A percentile compares a stretch with the other conserved stretches of the same genome.
These are phyloP conservation scores for Colletotrichum sp. DNA, from an alignment of 2,329 filamentous ascomycete species.

Conservation along the genomic window DNA sequence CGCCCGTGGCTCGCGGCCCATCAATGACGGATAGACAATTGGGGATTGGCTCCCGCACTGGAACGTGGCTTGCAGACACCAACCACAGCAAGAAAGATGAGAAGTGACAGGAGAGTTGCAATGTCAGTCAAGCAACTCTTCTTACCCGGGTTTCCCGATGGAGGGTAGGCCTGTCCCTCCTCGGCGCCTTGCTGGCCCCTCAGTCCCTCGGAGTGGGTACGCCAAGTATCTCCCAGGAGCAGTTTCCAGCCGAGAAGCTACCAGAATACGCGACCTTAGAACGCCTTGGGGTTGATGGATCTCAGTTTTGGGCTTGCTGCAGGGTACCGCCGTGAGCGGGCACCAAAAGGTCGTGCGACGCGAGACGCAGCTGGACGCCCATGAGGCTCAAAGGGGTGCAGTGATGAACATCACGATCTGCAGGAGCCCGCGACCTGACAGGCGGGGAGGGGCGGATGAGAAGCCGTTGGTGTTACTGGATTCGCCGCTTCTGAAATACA, in stretches of 20 bases:
- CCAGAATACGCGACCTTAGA: background rate
- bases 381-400: conserved; percentile 17
- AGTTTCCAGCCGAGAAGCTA: background rate
- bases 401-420: conserved; percentile 1
- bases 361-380: background rate
- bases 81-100: background rate
- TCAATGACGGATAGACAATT: background rate
- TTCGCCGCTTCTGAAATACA: background rate
- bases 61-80: conserved; percentile 13
- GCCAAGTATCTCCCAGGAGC: background rate
- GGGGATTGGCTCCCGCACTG: background rate
- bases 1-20: background rate
- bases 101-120: conserved; percentile 1
- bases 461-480: conserved; percentile 1
- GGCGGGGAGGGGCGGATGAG: conserved; percentile 8
- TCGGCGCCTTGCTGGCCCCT: conserved; percentile 1
- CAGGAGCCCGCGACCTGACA: conserved; percentile 13
- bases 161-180: background rate
- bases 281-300: background rate
- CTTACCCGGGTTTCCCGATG: conserved; percentile 1
- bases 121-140: background rate
- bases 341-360: conserved; percentile 1
- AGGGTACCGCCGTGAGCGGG: background rate
- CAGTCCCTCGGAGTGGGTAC: background rate
- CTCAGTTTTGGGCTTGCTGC: background rate